phyloP scores from a whole-genome alignment of 306 rosid species.

The Fagus crenata region DNA sequence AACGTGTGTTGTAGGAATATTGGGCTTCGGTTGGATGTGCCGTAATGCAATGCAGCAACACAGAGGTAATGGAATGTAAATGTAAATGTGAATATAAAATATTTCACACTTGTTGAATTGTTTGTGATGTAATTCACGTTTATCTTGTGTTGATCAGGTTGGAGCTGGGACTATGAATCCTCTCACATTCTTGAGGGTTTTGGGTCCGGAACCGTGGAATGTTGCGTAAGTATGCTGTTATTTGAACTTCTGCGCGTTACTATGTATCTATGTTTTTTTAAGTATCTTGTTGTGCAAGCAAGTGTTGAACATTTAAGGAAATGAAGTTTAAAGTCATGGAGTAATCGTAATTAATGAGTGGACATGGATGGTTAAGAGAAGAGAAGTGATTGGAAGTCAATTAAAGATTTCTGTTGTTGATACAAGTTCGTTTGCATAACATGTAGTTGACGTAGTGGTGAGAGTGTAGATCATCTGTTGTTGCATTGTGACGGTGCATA shows the following conservation, averaged over 20 bases:
- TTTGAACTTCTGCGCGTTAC: neutral
- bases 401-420: neutral
- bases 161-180: constrained; percentile 99
- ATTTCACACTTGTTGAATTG: neutral
- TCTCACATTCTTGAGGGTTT: constrained; percentile 88
- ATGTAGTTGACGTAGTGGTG: too few species aligned
- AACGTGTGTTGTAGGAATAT: constrained; percentile 51
- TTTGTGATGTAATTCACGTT: neutral
- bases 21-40: constrained; percentile 99
- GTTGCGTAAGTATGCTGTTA: constrained; percentile 87
- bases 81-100: too few species aligned
- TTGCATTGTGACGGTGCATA: too few species aligned
- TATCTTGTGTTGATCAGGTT: constrained; percentile 57
- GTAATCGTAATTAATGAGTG: neutral
- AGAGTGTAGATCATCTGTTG: too few species aligned
- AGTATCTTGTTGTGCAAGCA: neutral
- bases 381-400: neutral
- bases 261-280: neutral
- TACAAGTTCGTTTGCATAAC: neutral
- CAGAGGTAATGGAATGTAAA: constrained; percentile 57
- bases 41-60: constrained; percentile 97
- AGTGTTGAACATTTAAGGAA: neutral
- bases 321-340: neutral
- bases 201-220: constrained; percentile 99
- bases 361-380: neutral